Evolutionary conservation across 805 yeast species (phyloP).

Genomic region (Cyberlindnera americana): DNA sequence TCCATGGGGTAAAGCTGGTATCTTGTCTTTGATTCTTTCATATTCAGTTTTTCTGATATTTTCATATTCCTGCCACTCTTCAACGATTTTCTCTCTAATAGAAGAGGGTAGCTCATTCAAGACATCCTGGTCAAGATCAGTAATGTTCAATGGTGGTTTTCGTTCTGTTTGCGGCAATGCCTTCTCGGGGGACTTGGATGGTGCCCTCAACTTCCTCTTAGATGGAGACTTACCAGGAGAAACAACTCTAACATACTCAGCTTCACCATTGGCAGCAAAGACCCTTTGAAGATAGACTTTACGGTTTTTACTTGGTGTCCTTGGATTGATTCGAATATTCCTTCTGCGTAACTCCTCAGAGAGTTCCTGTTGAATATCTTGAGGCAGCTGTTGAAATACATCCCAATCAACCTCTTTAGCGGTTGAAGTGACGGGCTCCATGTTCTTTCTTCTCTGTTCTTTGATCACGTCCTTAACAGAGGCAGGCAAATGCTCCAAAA

Average conservation of each 20-base stretch:
- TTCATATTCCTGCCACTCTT: slow-evolving; percentile 22
- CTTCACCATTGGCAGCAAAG: slow-evolving; percentile 13
- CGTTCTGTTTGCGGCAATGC: background rate
- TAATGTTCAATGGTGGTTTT: slow-evolving; percentile 4
- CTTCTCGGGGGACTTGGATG: slow-evolving; percentile 15
- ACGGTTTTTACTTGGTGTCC: slow-evolving; percentile 21
- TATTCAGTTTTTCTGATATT: slow-evolving; percentile 12
- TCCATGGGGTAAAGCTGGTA: slow-evolving; percentile 1
- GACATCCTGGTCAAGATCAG: slow-evolving; percentile 20
- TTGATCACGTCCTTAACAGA: slow-evolving; percentile 14
- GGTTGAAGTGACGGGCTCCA: slow-evolving; percentile 20
- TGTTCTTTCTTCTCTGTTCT: slow-evolving; percentile 15
- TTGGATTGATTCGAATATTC: slow-evolving; percentile 23
- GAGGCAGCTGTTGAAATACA: slow-evolving; percentile 63
- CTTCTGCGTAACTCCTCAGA: slow-evolving; percentile 47
- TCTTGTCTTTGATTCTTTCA: slow-evolving; percentile 13
- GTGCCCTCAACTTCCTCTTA: slow-evolving; percentile 16
- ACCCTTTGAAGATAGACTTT: slow-evolving; percentile 24
- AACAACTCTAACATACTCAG: slow-evolving; percentile 19
- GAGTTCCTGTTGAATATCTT: slow-evolving; percentile 60
- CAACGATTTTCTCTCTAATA: slow-evolving; percentile 16
- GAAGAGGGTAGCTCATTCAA: slow-evolving; percentile 26
- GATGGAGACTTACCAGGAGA: slow-evolving; percentile 17
- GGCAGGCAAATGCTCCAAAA: slow-evolving; percentile 26
- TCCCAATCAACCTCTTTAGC: slow-evolving; percentile 53